phyloP scores from a whole-genome alignment of 1,284 basidiomycete genomes.

The Ceratobasidium theobromae region DNA sequence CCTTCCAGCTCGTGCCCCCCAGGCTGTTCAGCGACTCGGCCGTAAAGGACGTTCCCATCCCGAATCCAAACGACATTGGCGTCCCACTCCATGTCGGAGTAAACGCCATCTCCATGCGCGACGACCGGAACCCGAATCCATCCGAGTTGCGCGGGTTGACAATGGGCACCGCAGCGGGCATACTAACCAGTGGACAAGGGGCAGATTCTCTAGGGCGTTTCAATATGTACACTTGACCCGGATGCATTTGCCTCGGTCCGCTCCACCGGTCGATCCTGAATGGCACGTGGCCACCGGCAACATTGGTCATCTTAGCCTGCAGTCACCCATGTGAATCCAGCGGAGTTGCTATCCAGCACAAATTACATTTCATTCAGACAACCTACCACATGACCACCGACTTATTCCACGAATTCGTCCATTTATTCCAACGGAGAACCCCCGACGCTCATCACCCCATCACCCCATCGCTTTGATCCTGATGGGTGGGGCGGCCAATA shows the following conservation, averaged over 20 bases:
- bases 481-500: no score
- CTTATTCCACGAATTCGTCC: no score
- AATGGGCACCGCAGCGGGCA: constrained; percentile 30
- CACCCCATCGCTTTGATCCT: no score
- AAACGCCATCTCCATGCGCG: constrained; percentile 22
- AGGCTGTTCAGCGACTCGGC: constrained; percentile 26
- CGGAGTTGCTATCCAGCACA: no score
- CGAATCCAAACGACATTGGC: constrained; percentile 29
- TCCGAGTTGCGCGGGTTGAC: constrained; percentile 17
- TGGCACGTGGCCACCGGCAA: constrained; percentile 2
- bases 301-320: background rate
- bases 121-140: constrained; percentile 22
- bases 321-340: no score
- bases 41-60: constrained; percentile 31
- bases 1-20: constrained; percentile 29
- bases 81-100: constrained; percentile 16
- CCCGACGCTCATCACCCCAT: no score
- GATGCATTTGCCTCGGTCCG: constrained; percentile 25
- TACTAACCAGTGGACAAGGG: constrained; percentile 17
- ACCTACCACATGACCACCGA: no score
- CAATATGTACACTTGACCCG: constrained; percentile 24
- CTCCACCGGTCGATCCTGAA: background rate
- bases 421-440: no score
- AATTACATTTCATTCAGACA: no score
- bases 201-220: no score